A percentile compares a stretch with the other conserved stretches of the same genome.
These are phyloP conservation scores for Pyrenochaeta sp. DNA, from an alignment of 2,329 filamentous ascomycete genomes.

Conservation along the genomic window DNA sequence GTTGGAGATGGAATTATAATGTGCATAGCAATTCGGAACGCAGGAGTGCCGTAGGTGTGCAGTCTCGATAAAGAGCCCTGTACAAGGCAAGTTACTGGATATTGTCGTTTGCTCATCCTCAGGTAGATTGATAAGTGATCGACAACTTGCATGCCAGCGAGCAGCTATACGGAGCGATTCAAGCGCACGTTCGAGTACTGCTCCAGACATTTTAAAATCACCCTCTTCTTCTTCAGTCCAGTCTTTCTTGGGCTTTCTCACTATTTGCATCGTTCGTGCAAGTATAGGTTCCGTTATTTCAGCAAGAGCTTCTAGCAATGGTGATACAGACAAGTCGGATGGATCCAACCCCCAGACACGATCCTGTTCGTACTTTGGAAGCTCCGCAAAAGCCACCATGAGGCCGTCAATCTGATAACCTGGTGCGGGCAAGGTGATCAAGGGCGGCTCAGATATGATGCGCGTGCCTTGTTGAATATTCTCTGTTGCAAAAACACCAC, in stretches of 20 bases:
- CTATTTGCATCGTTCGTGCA: not conserved
- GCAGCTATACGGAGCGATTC: conserved; percentile 12
- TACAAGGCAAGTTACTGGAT: not conserved
- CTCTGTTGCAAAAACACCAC: conserved; percentile 18
- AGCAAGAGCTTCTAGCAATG: not conserved
- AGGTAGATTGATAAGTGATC: conserved; percentile 5
- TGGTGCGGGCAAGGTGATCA: conserved; percentile 8
- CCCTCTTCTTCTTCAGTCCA: not conserved
- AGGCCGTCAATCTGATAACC: conserved; percentile 7
- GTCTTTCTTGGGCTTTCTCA: not conserved
- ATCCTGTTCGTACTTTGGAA: conserved; percentile 7
- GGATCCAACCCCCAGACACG: conserved; percentile 9
- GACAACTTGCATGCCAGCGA: conserved; percentile 17
- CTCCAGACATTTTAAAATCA: not conserved
- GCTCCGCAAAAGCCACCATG: conserved; percentile 5
- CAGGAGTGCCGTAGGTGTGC: conserved; percentile 43
- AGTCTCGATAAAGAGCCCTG: conserved; percentile 40
- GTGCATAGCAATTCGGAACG: conserved; percentile 23
- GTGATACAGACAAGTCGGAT: conserved; percentile 1
- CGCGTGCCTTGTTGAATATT: conserved; percentile 18
- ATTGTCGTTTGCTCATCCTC: not conserved
- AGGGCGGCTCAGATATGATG: conserved; percentile 21
- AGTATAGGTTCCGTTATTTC: not conserved
- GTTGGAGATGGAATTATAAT: conserved; percentile 8
- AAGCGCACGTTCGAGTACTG: conserved; percentile 1